A percentile compares a stretch with the other conserved stretches of the same genome.
phyloP scores from a whole-genome alignment of 345 rosid genomes.

The Salix dunnii region DNA sequence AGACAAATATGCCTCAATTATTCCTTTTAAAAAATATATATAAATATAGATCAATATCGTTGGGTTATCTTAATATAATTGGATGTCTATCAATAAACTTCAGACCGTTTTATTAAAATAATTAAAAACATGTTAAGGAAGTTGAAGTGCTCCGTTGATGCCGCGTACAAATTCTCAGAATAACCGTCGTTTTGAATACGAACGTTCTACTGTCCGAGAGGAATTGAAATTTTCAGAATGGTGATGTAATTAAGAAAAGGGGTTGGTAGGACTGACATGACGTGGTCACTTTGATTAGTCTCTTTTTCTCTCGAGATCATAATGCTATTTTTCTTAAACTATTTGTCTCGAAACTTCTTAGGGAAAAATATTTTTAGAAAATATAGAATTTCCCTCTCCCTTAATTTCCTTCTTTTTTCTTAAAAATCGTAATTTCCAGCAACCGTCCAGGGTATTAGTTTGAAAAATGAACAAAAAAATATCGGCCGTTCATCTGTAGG shows the following conservation, averaged over 20 bases:
- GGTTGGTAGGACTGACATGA: no score
- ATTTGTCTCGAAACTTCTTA: background rate
- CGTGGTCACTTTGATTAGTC: no score
- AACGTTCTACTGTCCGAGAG: background rate
- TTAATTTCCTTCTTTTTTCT: background rate
- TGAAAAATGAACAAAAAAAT: background rate
- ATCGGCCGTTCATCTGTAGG: background rate
- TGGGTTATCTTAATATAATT: background rate
- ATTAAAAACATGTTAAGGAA: background rate
- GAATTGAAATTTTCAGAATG: background rate
- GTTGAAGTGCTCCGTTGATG: background rate
- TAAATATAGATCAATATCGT: background rate
- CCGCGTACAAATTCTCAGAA: background rate
- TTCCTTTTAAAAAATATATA: no score
- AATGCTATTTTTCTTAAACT: background rate
- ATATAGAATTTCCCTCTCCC: background rate
- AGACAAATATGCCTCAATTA: no score
- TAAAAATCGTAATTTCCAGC: background rate
- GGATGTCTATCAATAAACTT: background rate
- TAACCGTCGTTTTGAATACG: background rate
- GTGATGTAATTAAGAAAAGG: background rate
- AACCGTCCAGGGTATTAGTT: background rate
- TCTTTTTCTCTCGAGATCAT: background rate
- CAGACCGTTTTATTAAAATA: no score
- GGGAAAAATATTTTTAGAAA: no score